Conservation (phyloP, 106 monocot genomes). For the Platanthera guangdongensis region DNA sequence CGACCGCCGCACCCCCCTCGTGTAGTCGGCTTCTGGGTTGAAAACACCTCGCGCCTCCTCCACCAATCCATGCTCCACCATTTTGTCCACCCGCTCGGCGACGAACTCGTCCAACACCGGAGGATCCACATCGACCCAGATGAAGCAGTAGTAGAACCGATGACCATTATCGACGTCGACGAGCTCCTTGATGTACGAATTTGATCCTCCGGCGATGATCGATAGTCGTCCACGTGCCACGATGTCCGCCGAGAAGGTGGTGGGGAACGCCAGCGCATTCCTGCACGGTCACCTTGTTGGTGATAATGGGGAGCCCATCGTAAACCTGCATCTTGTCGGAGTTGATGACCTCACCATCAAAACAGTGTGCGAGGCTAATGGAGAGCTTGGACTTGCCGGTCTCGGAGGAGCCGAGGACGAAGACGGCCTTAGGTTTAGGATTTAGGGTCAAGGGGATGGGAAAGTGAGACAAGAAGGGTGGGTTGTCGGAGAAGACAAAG, state of each 20-base stretch:
- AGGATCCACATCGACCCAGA: conserved; percentile 50
- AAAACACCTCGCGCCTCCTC: conserved; percentile 28
- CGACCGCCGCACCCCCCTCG: conserved; percentile 13
- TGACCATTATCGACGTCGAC: conserved; percentile 21
- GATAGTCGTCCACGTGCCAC: conserved; percentile 30
- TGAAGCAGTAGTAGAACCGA: conserved; percentile 44
- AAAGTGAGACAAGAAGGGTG: background rate
- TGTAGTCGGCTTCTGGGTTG: conserved; percentile 9
- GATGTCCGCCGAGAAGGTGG: conserved; percentile 54
- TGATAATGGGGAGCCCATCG: conserved; percentile 46
- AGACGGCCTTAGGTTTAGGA: conserved; percentile 2
- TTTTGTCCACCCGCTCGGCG: conserved; percentile 25
- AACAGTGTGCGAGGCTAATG: conserved; percentile 35
- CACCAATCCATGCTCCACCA: conserved; percentile 32
- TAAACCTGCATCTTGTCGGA: conserved; percentile 79
- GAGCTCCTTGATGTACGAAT: conserved; percentile 49
- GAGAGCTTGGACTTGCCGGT: conserved; percentile 59
- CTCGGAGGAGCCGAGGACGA: conserved; percentile 49
- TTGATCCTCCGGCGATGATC: conserved; percentile 64
- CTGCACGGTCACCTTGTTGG: conserved; percentile 53
- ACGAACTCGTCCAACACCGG: conserved; percentile 22
- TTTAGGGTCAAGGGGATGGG: background rate
- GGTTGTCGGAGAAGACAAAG: background rate
- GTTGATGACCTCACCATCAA: conserved; percentile 53
- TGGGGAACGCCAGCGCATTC: conserved; percentile 43